Evolutionary conservation across 371 early-diverging fungal genomes (phyloP).

Genomic region (Apophysomyces ossiformis): DNA sequence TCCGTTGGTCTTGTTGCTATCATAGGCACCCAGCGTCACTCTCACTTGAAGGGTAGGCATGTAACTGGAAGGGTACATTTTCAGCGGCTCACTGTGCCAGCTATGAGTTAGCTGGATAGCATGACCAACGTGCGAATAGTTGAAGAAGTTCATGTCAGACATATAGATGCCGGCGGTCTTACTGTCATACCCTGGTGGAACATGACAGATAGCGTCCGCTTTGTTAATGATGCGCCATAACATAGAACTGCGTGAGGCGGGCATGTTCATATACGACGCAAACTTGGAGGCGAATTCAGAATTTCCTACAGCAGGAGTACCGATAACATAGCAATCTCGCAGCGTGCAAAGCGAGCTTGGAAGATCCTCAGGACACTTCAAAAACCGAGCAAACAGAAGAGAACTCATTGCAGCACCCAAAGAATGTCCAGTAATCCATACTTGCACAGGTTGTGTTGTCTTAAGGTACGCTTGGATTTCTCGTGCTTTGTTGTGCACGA

Average conservation of each 20-base stretch:
- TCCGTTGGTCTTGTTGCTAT: neutral
- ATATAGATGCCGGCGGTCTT: conserved; percentile 24
- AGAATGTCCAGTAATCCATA: conserved; percentile 61
- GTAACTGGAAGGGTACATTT: conserved; percentile 32
- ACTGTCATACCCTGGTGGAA: conserved; percentile 40
- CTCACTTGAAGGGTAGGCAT: conserved; percentile 27
- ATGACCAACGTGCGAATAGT: conserved; percentile 49
- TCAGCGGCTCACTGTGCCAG: conserved; percentile 24
- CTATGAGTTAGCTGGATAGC: conserved; percentile 35
- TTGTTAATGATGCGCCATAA: conserved; percentile 48
- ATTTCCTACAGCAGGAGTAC: conserved; percentile 53
- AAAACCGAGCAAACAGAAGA: conserved; percentile 49
- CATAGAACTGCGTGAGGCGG: conserved; percentile 22
- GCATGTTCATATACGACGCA: conserved; percentile 35
- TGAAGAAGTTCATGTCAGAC: conserved; percentile 36
- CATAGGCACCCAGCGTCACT: conserved; percentile 12
- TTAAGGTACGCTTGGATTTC: conserved; percentile 22
- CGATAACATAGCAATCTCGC: conserved; percentile 49
- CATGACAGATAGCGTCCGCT: conserved; percentile 31
- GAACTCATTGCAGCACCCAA: conserved; percentile 55
- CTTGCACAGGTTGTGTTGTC: conserved; percentile 38
- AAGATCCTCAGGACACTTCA: conserved; percentile 41
- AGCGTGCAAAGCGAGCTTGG: conserved; percentile 32
- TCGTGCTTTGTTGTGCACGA: conserved; percentile 38
- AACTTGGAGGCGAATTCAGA: conserved; percentile 47